Evolutionary conservation across 495 filamentous ascomycete species (phyloP).

Genomic region (Hapsidospora chrysogenum): DNA sequence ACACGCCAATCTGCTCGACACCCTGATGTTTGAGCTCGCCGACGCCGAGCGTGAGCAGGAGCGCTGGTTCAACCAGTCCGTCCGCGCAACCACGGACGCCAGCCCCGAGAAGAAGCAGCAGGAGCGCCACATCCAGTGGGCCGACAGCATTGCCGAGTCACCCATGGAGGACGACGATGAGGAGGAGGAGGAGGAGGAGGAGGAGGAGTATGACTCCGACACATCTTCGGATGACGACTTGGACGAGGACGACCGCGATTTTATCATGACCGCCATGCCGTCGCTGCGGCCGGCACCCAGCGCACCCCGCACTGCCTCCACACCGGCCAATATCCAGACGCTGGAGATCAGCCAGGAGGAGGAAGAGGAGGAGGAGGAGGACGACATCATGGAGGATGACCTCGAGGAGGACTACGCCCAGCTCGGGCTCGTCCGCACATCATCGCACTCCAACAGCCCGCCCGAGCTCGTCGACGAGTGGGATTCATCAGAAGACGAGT

Average conservation of each 20-base stretch:
- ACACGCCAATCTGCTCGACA: slow-evolving; percentile 95
- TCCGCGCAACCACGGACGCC: slow-evolving; percentile 61
- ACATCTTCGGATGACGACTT: slow-evolving; percentile 33
- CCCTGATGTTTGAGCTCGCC: slow-evolving; percentile 85
- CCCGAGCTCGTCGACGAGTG: slow-evolving; percentile 64
- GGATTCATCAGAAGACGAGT: slow-evolving; percentile 50
- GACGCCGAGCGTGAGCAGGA: slow-evolving; percentile 94
- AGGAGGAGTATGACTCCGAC: slow-evolving; percentile 26
- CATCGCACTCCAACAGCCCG: slow-evolving; percentile 43
- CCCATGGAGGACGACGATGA: slow-evolving; percentile 54
- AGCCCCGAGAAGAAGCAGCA: slow-evolving; percentile 31
- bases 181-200: slow-evolving; percentile 51
- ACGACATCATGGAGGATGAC: slow-evolving; percentile 46
- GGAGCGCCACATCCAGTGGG: slow-evolving; percentile 73
- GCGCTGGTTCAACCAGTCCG: slow-evolving; percentile 93
- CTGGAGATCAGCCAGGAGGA: too few species aligned
- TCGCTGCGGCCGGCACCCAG: background rate
- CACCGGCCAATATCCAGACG: background rate
- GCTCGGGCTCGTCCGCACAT: slow-evolving; percentile 55
- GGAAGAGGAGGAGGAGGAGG: slow-evolving; percentile 25
- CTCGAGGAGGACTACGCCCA: slow-evolving; percentile 54
- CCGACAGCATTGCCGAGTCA: slow-evolving; percentile 43
- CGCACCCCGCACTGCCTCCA: background rate
- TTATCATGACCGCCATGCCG: slow-evolving; percentile 5
- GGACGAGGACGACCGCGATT: slow-evolving; percentile 18